Percentiles rank a stretch among this genome's conserved stretches.
Evolutionary conservation across 345 rosid species (phyloP).

Genomic region (Syzygium aromaticum): DNA sequence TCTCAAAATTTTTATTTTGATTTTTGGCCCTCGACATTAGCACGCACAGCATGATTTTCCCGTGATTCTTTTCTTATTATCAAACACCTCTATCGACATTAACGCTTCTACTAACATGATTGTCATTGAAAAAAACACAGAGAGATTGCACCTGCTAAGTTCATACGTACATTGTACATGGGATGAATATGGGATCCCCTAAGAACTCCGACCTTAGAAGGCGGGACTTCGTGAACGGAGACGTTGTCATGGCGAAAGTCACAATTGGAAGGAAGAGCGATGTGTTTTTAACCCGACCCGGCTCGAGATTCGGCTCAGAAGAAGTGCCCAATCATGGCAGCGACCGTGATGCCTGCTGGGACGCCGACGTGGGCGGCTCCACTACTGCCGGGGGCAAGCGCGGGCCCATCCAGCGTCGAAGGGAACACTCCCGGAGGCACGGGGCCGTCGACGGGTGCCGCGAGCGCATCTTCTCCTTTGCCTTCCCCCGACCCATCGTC

Average conservation of each 20-base stretch:
- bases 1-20: background rate
- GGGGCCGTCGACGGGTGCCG: background rate
- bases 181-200: background rate
- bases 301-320: background rate
- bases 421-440: background rate
- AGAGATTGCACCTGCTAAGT: background rate
- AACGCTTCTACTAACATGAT: background rate
- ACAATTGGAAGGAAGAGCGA: background rate
- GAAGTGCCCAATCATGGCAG: background rate
- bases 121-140: background rate
- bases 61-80: background rate
- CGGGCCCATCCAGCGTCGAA: background rate
- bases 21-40: background rate
- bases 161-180: background rate
- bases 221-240: background rate
- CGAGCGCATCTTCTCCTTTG: background rate
- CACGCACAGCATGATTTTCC: background rate
- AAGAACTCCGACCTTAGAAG: background rate
- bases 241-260: background rate
- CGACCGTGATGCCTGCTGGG: background rate
- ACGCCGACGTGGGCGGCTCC: background rate
- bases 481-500: background rate
- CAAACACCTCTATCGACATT: background rate
- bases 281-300: background rate
- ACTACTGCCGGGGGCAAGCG: background rate